Conservation (phyloP, 306 rosid species). For the Arachis stenosperma region DNA sequence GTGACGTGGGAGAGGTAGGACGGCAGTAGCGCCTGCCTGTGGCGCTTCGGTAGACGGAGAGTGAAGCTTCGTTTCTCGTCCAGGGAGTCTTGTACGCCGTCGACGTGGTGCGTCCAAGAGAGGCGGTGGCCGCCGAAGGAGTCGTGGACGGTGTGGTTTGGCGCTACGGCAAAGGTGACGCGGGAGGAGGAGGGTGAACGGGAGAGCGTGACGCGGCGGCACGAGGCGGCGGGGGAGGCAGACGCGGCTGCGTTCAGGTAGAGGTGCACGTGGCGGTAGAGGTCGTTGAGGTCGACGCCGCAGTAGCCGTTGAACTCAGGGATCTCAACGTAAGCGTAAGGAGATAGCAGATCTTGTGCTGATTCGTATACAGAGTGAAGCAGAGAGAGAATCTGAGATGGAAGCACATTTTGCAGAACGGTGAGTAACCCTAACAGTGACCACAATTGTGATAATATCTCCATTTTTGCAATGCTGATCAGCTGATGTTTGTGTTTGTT, state of each 20-base stretch:
- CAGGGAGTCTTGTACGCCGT: conserved; percentile 73
- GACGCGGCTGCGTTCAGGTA: conserved; percentile 68
- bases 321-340: conserved; percentile 74
- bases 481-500: background rate
- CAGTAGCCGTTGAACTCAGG: conserved; percentile 93
- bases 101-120: conserved; percentile 87
- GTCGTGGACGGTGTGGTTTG: conserved; percentile 80
- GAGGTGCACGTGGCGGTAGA: conserved; percentile 82
- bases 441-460: conserved; percentile 89
- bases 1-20: conserved; percentile 67
- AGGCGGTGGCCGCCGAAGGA: conserved; percentile 54
- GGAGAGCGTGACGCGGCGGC: conserved; percentile 73
- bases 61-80: conserved; percentile 85
- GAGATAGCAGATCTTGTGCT: conserved; percentile 72
- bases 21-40: conserved; percentile 62
- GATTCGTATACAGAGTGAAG: conserved; percentile 78
- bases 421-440: conserved; percentile 80
- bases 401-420: conserved; percentile 79
- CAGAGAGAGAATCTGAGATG: conserved; percentile 76
- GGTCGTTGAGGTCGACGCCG: conserved; percentile 80
- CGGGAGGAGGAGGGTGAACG: conserved; percentile 79
- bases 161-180: conserved; percentile 75
- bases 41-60: conserved; percentile 79
- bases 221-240: conserved; percentile 49
- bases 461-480: conserved; percentile 44